phyloP scores from a whole-genome alignment of 805 yeast species.

The Pichia exigua region DNA sequence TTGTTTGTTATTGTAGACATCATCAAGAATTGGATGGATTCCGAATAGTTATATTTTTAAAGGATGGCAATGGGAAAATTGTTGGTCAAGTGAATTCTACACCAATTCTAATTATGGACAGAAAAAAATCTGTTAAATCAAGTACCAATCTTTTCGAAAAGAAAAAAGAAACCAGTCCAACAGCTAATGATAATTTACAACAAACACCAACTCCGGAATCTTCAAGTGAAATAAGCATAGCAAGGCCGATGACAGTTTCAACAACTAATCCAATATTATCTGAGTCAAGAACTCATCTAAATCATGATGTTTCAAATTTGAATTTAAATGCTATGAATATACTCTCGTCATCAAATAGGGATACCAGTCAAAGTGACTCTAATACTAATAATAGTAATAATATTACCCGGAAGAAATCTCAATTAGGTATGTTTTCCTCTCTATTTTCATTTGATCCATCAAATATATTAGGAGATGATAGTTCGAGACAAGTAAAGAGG shows the following conservation, averaged over 20 bases:
- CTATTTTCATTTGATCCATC: slow-evolving; percentile 10
- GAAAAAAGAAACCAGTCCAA: neutral
- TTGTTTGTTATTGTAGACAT: slow-evolving; percentile 94
- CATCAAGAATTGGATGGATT: slow-evolving; percentile 87
- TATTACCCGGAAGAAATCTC: neutral
- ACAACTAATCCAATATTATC: neutral
- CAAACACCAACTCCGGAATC: slow-evolving; percentile 17
- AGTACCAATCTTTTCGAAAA: slow-evolving; percentile 4
- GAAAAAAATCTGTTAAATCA: slow-evolving; percentile 59
- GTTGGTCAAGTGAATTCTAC: slow-evolving; percentile 67
- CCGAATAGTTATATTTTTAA: slow-evolving; percentile 59
- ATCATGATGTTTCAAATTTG: neutral
- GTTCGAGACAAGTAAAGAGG: slow-evolving; percentile 20
- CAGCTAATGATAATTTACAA: neutral
- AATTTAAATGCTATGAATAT: slow-evolving; percentile 1
- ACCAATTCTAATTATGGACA: slow-evolving; percentile 87
- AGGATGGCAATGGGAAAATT: slow-evolving; percentile 50
- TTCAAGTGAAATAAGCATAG: slow-evolving; percentile 23
- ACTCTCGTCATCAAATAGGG: neutral
- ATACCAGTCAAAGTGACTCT: neutral
- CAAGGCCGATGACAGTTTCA: slow-evolving; percentile 11
- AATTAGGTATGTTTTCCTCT: slow-evolving; percentile 5
- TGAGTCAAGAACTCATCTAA: neutral
- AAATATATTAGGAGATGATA: slow-evolving; percentile 10
- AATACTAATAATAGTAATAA: neutral